Evolutionary conservation across 148 eudicot species (phyloP), one percentile per base, ranked within the genome.

Genomic region (Salicornia ramosissima): DNA sequence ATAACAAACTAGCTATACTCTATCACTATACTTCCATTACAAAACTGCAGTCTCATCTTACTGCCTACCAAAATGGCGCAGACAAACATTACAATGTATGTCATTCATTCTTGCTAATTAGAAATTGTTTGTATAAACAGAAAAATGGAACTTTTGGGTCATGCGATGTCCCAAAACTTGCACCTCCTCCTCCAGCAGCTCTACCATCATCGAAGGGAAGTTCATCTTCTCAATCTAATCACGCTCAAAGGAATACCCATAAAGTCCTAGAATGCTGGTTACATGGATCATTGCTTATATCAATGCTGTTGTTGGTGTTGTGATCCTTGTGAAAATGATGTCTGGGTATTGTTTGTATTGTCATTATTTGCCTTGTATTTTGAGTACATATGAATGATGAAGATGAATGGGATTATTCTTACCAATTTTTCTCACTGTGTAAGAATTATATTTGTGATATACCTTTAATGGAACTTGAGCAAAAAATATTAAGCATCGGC

Each of bases 131-230:
- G 56, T 13, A 52, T 25, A 65, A 29, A 74, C 82, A 91, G 96
- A 85, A 10, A 54, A 87, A 89, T 83, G 89, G 84, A 51, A 73
- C 83, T 19, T 87, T 76, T 72, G 84, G 87, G 22, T 82, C 86
- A 22, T 91, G 97, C 53, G 74, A 91, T 52, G 82, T 79, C 19
- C 96, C 97, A 5, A 53, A 45, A 26, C 71, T 91, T 43, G 82
- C 96, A 43, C 97, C 97, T 62, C 97, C 97, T 21, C 97, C 97
- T 4, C 97, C 95, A 28, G 92, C 96, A 5, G 82, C 70, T 61
- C 67, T 74, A 25, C 43, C 82, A 14, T 54, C 79, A 29, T 13
- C 72, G 2, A 18, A 5, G 36, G 45, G 50, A 12, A 53, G 59
- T 31, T 15, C 59, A 29, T 25, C 85, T 4, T 30, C 66, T 42